Conservation (phyloP, 768 basidiomycete genomes). For the Boletus rubroflammeus region DNA sequence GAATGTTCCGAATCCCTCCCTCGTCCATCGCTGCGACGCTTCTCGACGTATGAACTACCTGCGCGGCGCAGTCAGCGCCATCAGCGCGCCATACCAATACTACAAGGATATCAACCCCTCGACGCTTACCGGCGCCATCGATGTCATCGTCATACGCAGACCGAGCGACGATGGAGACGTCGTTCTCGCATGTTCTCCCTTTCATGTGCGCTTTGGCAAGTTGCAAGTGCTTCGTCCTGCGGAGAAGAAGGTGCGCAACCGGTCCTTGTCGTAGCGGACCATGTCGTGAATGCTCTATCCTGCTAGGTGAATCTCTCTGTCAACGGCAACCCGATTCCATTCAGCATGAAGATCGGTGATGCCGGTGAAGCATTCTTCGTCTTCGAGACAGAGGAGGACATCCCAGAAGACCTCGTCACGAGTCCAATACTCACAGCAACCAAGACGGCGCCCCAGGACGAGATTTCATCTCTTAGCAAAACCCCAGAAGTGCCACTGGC, state of each 20-base stretch:
- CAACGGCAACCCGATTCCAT: constrained; percentile 84
- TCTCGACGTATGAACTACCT: constrained; percentile 71
- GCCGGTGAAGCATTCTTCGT: constrained; percentile 99
- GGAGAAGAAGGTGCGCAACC: constrained; percentile 76
- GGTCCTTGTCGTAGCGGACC: neutral
- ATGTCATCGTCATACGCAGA: constrained; percentile 92
- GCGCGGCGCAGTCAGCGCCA: constrained; percentile 79
- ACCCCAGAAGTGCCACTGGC: constrained; percentile 7
- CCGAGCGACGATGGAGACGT: constrained; percentile 57
- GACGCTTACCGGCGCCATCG: constrained; percentile 96
- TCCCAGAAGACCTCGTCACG: constrained; percentile 90
- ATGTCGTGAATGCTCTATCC: neutral
- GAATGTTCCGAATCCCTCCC: neutral
- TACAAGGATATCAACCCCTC: constrained; percentile 95
- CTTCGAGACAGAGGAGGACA: constrained; percentile 93
- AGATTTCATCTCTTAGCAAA: constrained; percentile 24
- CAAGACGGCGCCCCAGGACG: constrained; percentile 25
- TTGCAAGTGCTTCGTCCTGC: constrained; percentile 90
- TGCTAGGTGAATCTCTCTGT: constrained; percentile 81
- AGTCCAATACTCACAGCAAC: constrained; percentile 82
- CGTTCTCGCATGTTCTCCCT: constrained; percentile 87
- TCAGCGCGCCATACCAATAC: constrained; percentile 85
- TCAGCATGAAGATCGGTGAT: constrained; percentile 97
- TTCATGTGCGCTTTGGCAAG: constrained; percentile 97
- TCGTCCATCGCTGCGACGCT: neutral